Percentiles rank a stretch among this genome's conserved stretches.
phyloP scores from a whole-genome alignment of 306 rosid species.

The Casuarina glauca region DNA sequence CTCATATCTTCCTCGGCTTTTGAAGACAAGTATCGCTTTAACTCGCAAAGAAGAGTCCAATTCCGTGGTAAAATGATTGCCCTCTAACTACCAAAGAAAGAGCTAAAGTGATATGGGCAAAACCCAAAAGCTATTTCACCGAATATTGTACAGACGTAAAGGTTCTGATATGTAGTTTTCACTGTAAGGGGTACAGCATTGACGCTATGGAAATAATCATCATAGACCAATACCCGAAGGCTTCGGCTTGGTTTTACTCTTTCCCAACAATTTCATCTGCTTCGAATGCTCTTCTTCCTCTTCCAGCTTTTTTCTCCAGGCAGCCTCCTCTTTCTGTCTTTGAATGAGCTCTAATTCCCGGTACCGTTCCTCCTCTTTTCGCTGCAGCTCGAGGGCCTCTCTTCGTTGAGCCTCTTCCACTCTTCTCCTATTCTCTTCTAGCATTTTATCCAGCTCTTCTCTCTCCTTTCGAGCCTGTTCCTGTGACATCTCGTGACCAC shows the following conservation, averaged over 20 bases:
- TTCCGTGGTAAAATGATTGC: background rate
- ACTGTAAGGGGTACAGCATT: constrained; percentile 16
- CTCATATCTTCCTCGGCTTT: background rate
- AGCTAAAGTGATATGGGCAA: background rate
- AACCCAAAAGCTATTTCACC: background rate
- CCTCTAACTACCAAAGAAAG: background rate
- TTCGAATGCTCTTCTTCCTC: constrained; percentile 70
- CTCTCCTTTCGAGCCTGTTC: constrained; percentile 81
- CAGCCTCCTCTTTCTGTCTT: constrained; percentile 85
- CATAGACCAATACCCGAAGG: constrained; percentile 41
- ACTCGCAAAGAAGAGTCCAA: background rate
- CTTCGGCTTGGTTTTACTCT: constrained; percentile 55
- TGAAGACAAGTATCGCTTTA: background rate
- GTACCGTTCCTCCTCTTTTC: constrained; percentile 89
- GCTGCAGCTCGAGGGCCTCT: constrained; percentile 86
- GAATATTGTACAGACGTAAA: background rate
- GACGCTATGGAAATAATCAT: constrained; percentile 18
- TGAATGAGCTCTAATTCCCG: constrained; percentile 76
- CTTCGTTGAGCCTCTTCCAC: constrained; percentile 88
- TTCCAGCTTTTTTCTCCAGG: constrained; percentile 71
- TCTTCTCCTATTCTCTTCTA: constrained; percentile 88
- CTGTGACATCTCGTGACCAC: constrained; percentile 38
- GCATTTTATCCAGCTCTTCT: constrained; percentile 88
- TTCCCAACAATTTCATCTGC: constrained; percentile 48
- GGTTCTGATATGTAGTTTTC: constrained; percentile 24